phyloP scores from a whole-genome alignment of 2,329 filamentous ascomycete genomes.

The Fusarium sp. region DNA sequence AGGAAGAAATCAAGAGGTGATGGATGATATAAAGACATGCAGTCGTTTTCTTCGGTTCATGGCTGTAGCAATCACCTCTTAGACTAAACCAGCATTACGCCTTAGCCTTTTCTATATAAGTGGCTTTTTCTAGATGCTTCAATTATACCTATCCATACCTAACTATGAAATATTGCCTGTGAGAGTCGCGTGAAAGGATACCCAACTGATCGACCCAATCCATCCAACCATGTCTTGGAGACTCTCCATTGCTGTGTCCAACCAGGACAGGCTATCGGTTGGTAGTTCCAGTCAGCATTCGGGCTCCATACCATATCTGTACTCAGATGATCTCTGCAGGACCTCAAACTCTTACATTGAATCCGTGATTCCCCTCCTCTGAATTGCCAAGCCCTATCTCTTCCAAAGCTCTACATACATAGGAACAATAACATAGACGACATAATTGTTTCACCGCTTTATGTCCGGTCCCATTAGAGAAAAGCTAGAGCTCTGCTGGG shows the following conservation, averaged over 20 bases:
- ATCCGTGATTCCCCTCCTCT: background rate
- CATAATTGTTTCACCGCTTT: constrained; percentile 25
- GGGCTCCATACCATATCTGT: background rate
- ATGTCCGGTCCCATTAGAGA: constrained; percentile 25
- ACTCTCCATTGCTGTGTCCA: background rate
- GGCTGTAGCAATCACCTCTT: no score
- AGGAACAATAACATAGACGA: background rate
- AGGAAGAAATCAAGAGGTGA: no score
- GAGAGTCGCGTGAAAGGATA: constrained; percentile 12
- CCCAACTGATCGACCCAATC: constrained; percentile 17
- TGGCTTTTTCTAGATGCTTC: no score
- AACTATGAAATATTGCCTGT: background rate
- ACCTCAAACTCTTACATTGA: background rate
- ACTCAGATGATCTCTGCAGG: background rate
- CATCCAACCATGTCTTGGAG: constrained; percentile 1
- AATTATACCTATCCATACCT: no score
- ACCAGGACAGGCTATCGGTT: constrained; percentile 3
- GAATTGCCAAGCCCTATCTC: background rate
- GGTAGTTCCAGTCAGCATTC: background rate
- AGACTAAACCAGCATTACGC: no score
- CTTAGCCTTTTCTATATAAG: no score
- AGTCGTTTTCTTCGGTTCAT: no score
- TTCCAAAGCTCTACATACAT: background rate
- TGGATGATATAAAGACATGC: no score
- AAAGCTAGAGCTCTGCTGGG: constrained; percentile 16